A percentile compares a stretch with the other conserved stretches of the same genome.
Conservation (phyloP, 306 rosid species). For the Medicago ruthenica region DNA sequence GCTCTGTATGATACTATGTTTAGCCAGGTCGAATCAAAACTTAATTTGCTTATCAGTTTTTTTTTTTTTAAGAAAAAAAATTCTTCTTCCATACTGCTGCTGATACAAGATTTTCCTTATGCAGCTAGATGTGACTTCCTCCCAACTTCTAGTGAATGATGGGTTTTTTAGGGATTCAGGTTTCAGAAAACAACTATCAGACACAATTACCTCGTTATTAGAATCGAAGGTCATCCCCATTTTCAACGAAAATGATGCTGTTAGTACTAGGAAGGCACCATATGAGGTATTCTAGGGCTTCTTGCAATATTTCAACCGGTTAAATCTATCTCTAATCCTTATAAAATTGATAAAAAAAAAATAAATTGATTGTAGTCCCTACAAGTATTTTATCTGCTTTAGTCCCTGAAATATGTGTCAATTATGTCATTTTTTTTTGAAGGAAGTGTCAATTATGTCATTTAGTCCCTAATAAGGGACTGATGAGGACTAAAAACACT, state of each 20-base stretch:
- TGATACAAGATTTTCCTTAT: constrained; percentile 45
- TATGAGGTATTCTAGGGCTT: constrained; percentile 60
- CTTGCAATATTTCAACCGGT: constrained; percentile 21
- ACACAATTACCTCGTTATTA: constrained; percentile 73
- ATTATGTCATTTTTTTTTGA: background rate
- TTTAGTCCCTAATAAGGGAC: background rate
- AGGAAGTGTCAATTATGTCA: background rate
- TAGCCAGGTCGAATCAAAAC: constrained; percentile 69
- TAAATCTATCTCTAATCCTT: background rate
- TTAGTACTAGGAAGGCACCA: constrained; percentile 92
- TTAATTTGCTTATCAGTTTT: background rate
- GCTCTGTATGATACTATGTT: constrained; percentile 98
- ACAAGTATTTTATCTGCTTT: background rate
- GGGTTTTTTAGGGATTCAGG: constrained; percentile 70
- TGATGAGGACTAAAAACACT: background rate
- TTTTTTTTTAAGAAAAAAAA: background rate
- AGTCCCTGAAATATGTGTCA: background rate
- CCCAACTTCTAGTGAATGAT: constrained; percentile 97
- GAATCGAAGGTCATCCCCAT: constrained; percentile 80
- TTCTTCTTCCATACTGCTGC: constrained; percentile 32
- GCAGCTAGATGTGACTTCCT: constrained; percentile 98
- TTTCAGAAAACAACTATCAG: constrained; percentile 82
- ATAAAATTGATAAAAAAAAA: background rate
- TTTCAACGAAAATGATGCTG: constrained; percentile 98
- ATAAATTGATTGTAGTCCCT: background rate